Evolutionary conservation across 1,284 basidiomycete species (phyloP), one percentile per base, ranked within the genome.

Genomic region (Ganoderma resinaceum): DNA sequence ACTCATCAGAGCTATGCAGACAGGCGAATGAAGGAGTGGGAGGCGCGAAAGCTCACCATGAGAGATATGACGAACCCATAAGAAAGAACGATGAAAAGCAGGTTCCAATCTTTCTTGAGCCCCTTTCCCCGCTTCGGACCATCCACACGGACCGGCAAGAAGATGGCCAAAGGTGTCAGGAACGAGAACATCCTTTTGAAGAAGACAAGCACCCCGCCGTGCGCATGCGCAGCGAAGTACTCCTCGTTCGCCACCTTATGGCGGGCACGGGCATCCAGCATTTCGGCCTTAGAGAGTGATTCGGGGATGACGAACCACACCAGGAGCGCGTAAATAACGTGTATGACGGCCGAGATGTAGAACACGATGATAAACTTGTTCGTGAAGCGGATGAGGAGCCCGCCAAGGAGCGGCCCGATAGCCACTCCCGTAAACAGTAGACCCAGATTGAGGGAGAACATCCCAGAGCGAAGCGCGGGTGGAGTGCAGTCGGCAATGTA

Each of bases 251-350:
- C 70, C 78, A 80, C 82, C 58, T 81, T 78, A 42, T 80, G 78
- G 20, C 78, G 59, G 62, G 70, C 67, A n/a, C 75, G 75, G 6
- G 78, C 75, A 20, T 72, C 74, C 12, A 67, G 64, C 84, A 85
- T 85, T 61, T 84, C 79, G 23, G 79, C 75, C 55, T 76, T 75
- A 16, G 87, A 82, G 16, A 95, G 84, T 0, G 93, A 94, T 78
- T 96, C 95, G 0, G 95, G 95, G 49, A 96, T 78, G 70, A 94
- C 40, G 69, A 90, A 80, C 79, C 88, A 85, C 40, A 89, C 76
- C 58, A 89, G 74, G 33, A 87, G 63, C 1, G 85, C 79, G 73
- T 87, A 90, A 42, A 88, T 7, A 20, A 82, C 29, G 68, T 92
- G 89, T 2, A 86, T 68, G 23, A 74, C 66, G 7, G 82, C 75